Conservation (phyloP, 805 yeast species). For the Yarrowia yakushimensis region DNA sequence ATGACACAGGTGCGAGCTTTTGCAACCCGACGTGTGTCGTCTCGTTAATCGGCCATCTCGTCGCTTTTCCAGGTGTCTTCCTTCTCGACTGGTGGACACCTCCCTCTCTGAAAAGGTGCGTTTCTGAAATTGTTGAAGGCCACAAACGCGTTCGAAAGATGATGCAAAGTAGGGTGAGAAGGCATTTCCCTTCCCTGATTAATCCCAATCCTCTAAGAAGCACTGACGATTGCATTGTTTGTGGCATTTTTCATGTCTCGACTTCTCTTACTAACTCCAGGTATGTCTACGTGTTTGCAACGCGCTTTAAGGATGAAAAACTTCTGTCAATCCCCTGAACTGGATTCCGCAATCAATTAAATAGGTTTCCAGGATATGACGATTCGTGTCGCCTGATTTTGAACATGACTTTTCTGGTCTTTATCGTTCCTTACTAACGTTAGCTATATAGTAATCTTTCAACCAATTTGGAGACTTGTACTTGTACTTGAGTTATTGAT, state of each 20-base stretch:
- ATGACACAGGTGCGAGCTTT: background rate
- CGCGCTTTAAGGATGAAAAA: constrained; percentile 30
- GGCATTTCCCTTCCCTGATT: constrained; percentile 26
- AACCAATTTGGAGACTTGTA: background rate
- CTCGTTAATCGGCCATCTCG: background rate
- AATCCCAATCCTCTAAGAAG: constrained; percentile 35
- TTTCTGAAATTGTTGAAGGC: background rate
- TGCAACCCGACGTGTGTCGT: background rate
- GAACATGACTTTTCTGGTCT: no score
- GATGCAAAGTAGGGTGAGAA: constrained; percentile 30
- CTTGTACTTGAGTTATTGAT: no score
- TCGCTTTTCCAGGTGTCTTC: background rate
- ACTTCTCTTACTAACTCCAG: background rate
- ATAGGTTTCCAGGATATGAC: constrained; percentile 22
- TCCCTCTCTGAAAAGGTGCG: background rate
- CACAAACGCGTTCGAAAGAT: constrained; percentile 22
- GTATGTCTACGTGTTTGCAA: background rate
- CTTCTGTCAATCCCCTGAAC: constrained; percentile 37
- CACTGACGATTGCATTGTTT: constrained; percentile 29
- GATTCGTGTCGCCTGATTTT: constrained; percentile 25
- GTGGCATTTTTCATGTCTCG: background rate
- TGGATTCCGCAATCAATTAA: constrained; percentile 25
- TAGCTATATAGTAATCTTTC: background rate
- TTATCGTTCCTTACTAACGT: background rate
- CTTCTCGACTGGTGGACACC: background rate